Conservation (phyloP, 148 eudicot genomes). For the Heliosperma pusillum region DNA sequence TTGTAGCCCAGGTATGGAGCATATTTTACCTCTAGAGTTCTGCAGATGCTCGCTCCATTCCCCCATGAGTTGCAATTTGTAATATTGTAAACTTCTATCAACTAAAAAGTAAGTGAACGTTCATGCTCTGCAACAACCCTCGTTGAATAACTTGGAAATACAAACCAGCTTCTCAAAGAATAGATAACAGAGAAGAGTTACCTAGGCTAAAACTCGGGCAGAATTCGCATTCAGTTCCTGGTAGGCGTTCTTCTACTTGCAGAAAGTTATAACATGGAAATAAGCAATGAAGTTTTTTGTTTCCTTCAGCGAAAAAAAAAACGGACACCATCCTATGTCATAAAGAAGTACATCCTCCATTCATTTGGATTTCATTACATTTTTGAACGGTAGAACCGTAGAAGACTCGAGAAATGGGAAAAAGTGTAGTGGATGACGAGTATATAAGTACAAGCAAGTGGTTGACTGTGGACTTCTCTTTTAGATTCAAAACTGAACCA, state of each 20-base stretch:
- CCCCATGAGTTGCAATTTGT: slow-evolving; percentile 11
- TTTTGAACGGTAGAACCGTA: not conserved
- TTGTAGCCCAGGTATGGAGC: not conserved
- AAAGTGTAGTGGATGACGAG: not conserved
- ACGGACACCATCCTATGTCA: not conserved
- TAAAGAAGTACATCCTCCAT: not conserved
- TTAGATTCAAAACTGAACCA: not conserved
- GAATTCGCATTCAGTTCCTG: slow-evolving; percentile 22
- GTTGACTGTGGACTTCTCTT: not conserved
- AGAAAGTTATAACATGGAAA: not conserved
- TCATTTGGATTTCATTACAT: not conserved
- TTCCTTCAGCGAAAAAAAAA: not conserved
- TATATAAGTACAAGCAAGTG: no score
- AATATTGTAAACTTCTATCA: slow-evolving; percentile 20
- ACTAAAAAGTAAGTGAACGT: slow-evolving; percentile 9
- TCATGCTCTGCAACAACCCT: slow-evolving; percentile 22
- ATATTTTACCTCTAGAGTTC: slow-evolving; percentile 26
- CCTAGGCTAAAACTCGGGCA: slow-evolving; percentile 29
- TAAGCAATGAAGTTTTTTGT: not conserved
- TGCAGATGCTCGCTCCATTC: slow-evolving; percentile 21
- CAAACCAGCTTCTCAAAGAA: slow-evolving; percentile 17
- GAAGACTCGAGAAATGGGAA: not conserved
- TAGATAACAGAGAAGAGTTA: slow-evolving; percentile 24
- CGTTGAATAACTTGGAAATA: slow-evolving; percentile 10
- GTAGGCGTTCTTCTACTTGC: not conserved